Evolutionary conservation across 2,329 filamentous ascomycete species (phyloP), one percentile per base, ranked within the genome.

Genomic region (Fusarium newnesense): DNA sequence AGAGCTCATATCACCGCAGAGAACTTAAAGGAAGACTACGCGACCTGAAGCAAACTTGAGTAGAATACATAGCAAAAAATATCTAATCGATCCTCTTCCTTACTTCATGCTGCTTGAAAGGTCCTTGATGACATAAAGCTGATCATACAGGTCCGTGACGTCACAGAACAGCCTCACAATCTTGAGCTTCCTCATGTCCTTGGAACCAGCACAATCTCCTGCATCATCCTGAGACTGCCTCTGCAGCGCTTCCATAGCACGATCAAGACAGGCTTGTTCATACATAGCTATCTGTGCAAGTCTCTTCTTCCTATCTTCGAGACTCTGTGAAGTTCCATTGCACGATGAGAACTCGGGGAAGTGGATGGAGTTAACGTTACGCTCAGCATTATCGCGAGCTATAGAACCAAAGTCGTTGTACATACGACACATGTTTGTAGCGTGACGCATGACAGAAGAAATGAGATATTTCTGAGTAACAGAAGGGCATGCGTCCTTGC

Each of bases 61-160:
- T 0, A 15, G 4, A 15, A 3, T 43, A 30, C 9, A 0, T 7
- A 21, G 12, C 4, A 16, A 11, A 11, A 47, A 30, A 1, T 16
- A 16, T 3, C 9, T 0, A 1, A 1, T 1, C 0, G 0, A 10
- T n/a, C 1, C 19, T 21, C 6, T 11, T 7, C 4, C 9, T 46
- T 16, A 63, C 12, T 37, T 63, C 52, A 63, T 18, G 2, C 28
- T n/a, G 5, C 60, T 63, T 5, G 60, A 63, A 9, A 63, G 26
- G 28, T 63, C 60, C 28, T 49, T 49, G 15, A 58, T 18, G 10
- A 63, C 43, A 9, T 63, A 63, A 16, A 63, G 60, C 8, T 63
- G 60, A 24, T 63, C 34, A 36, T 63, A 63, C 7, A 63, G n/a
- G 1, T 58, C 52, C 2, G 60, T 58, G 1, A 63, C 60, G 43